Evolutionary conservation across 2,329 filamentous ascomycete genomes (phyloP), one percentile per base, ranked within the genome.

Genomic region (Exserohilum turcica): DNA sequence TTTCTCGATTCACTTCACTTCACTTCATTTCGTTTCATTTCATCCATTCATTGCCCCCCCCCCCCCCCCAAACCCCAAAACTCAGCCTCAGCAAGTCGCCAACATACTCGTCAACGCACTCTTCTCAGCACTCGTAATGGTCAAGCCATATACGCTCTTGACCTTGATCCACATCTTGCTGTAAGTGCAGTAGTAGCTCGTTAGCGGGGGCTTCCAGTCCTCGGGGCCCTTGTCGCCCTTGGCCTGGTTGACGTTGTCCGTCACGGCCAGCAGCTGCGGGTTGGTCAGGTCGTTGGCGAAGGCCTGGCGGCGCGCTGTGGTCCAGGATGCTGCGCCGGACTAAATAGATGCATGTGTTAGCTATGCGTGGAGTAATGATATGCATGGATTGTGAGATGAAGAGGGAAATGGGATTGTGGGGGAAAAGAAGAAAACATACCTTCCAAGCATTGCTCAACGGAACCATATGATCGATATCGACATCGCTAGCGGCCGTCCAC

Each of bases 381-480:
- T n/a, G 7, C 21, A 5, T 24, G 21, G 21, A 24, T 5, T 24
- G 21, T 3, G 33, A 10, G 12, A 36, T 19, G 10, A 12, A 15
- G 16, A 24, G 13, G 12, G 15, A 29, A 10, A 8, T n/a, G n/a
- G n/a, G n/a, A n/a, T n/a, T n/a, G n/a, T n/a, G n/a, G n/a, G n/a
- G n/a, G 5, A 32, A 6, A 18, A 7, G 28, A 24, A 39, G 13
- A 3, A n/a, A 19, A 43, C 79, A 66, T 61, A 86, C 84, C 56
- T 88, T 85, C 90, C 89, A 93, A 5, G 90, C 89, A 67, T 92
- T 91, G 69, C 87, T 87, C 56, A 95, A 73, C 0, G 91, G 90
- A 2, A 95, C 89, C 76, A 94, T 81, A 71, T 94, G 91, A 72
- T 94, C 91, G 54, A 94, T 93, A 63, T 93, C 89, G 1, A 94